phyloP scores from a whole-genome alignment of 139 green algal genomes.

The Astrephomene gubernaculifera region DNA sequence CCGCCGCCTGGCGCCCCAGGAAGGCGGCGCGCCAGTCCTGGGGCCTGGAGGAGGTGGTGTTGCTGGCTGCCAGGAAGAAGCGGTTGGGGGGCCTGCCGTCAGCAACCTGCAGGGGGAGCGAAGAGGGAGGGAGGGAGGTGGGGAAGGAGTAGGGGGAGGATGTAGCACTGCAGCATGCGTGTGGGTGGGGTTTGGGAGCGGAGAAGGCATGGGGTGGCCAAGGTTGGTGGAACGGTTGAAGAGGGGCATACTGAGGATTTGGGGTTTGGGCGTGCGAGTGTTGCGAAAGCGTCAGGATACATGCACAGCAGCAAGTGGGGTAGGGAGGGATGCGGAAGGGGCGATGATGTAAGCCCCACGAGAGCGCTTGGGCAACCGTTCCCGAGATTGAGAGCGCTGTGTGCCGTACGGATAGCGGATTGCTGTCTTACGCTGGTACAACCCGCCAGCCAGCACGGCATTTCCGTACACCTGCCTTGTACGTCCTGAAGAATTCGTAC shows the following conservation, averaged over 20 bases:
- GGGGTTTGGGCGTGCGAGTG: too few species aligned
- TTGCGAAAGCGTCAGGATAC: neutral
- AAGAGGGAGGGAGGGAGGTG: neutral
- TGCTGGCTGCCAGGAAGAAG: neutral
- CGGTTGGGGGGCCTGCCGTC: conserved; percentile 15
- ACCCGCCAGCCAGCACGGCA: too few species aligned
- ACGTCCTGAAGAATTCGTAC: conserved; percentile 42
- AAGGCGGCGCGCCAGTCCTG: neutral
- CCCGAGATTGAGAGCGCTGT: too few species aligned
- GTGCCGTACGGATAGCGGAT: too few species aligned
- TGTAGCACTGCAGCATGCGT: neutral
- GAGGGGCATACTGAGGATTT: too few species aligned
- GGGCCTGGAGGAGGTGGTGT: neutral
- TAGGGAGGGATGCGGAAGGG: too few species aligned
- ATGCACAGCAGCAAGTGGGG: neutral
- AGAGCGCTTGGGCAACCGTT: too few species aligned
- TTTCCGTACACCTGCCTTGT: neutral
- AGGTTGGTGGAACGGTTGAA: neutral
- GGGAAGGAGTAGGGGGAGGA: neutral
- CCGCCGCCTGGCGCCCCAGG: neutral
- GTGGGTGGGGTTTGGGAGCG: neutral
- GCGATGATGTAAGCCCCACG: too few species aligned
- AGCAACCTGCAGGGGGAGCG: neutral
- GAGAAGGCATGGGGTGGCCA: neutral
- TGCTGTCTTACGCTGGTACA: too few species aligned